phyloP scores from a whole-genome alignment of 176 grass and related monocot genomes.

The Coix lacrymajobi region DNA sequence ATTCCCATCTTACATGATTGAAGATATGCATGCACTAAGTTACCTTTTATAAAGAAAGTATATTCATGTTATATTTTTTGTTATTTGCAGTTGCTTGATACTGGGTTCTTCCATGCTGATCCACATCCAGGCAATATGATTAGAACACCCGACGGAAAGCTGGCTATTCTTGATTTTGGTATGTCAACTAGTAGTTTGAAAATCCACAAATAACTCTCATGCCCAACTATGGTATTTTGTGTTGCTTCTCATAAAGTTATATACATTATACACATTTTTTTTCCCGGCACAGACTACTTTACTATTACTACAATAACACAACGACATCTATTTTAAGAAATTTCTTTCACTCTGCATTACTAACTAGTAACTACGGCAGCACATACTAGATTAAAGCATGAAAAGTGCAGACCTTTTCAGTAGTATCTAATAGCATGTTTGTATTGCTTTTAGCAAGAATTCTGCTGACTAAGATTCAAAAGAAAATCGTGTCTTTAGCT shows the following conservation, averaged over 20 bases:
- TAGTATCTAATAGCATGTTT: background rate
- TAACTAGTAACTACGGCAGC: background rate
- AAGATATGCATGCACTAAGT: background rate
- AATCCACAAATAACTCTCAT: background rate
- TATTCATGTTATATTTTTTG: background rate
- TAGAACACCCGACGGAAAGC: conserved; percentile 88
- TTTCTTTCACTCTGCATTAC: background rate
- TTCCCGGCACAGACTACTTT: background rate
- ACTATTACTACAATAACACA: background rate
- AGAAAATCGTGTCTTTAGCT: background rate
- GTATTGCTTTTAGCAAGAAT: background rate
- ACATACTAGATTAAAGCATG: background rate
- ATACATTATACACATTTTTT: background rate
- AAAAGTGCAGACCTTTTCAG: background rate
- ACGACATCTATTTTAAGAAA: background rate
- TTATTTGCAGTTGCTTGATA: conserved; percentile 83
- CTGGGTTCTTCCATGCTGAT: conserved; percentile 97
- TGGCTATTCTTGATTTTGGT: conserved; percentile 99
- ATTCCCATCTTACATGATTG: background rate
- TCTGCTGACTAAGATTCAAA: background rate
- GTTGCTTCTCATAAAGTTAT: background rate
- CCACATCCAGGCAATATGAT: conserved; percentile 99
- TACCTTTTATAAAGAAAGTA: background rate
- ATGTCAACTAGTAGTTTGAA: conserved; percentile 25
- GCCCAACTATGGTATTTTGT: background rate